Percentiles rank a stretch among this genome's conserved stretches.
Evolutionary conservation across 305 asterid species (phyloP).

Genomic region (Caryopteris hybrid): DNA sequence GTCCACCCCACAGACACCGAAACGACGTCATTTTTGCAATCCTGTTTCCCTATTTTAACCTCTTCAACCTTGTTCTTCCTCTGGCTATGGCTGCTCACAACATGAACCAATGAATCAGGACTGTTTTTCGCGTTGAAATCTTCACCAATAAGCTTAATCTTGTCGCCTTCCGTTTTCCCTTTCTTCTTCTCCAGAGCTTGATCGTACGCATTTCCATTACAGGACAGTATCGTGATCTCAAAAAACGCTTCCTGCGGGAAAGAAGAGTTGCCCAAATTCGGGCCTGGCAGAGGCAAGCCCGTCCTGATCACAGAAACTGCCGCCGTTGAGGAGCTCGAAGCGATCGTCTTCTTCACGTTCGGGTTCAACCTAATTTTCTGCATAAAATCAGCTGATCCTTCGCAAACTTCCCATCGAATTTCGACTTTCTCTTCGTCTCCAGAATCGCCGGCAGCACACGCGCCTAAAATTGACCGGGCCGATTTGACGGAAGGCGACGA

Average conservation of each 20-base stretch:
- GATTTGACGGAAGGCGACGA: constrained; percentile 53
- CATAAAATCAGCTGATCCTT: constrained; percentile 74
- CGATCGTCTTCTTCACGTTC: constrained; percentile 19
- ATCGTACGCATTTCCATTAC: constrained; percentile 3
- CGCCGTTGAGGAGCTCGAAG: constrained; percentile 3
- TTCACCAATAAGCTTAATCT: constrained; percentile 52
- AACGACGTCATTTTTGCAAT: constrained; percentile 26
- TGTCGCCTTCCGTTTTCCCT: constrained; percentile 52
- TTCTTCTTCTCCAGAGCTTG: constrained; percentile 30
- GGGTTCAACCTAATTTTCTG: constrained; percentile 72
- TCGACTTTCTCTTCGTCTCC: constrained; percentile 24
- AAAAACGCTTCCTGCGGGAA: constrained; percentile 94
- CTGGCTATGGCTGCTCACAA: constrained; percentile 28
- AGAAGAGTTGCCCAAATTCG: constrained; percentile 58
- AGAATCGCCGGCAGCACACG: constrained; percentile 20
- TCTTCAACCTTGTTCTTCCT: constrained; percentile 37
- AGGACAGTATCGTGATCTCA: constrained; percentile 56
- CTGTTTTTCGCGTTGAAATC: constrained; percentile 47
- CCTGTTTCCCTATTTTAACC: constrained; percentile 9
- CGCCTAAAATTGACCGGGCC: constrained; percentile 39
- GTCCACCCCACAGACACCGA: constrained; percentile 55
- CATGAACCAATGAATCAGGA: constrained; percentile 21
- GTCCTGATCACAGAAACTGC: constrained; percentile 49
- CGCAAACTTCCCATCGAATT: constrained; percentile 77
- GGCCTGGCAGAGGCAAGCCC: constrained; percentile 84